phyloP scores from a whole-genome alignment of 2,329 filamentous ascomycete species.

The Ophiostoma perfectum region DNA sequence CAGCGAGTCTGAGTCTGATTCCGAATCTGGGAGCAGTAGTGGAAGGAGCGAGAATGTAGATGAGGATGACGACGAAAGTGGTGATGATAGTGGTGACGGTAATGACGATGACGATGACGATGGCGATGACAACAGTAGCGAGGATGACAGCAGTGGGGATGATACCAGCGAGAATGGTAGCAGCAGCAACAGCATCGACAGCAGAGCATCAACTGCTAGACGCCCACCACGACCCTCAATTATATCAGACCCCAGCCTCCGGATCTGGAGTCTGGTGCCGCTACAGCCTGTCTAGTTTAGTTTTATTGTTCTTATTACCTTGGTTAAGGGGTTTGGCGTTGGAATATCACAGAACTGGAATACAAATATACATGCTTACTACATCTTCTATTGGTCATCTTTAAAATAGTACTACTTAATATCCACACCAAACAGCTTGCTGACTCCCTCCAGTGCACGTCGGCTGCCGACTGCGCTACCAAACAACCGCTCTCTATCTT shows the following conservation, averaged over 20 bases:
- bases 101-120: constrained; percentile 31
- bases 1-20: neutral
- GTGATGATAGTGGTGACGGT: constrained; percentile 9
- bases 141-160: neutral
- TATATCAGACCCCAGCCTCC: constrained; percentile 19
- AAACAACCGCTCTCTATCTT: neutral
- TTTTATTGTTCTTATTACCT: neutral
- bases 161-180: constrained; percentile 30
- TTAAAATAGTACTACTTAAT: neutral
- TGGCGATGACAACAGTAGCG: constrained; percentile 10
- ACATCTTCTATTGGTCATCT: too few relatives aligned
- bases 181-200: neutral
- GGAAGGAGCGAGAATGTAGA: constrained; percentile 20
- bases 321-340: neutral
- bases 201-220: too few relatives aligned
- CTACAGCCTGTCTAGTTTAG: neutral
- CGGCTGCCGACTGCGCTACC: neutral
- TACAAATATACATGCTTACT: neutral
- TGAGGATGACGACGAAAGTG: neutral
- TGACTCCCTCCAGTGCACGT: neutral
- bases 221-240: neutral
- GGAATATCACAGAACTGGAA: neutral
- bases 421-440: neutral
- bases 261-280: constrained; percentile 23
- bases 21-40: neutral